Evolutionary conservation across 768 basidiomycete species (phyloP), one percentile per base, ranked within the genome.

Genomic region (Paxillus involutus): DNA sequence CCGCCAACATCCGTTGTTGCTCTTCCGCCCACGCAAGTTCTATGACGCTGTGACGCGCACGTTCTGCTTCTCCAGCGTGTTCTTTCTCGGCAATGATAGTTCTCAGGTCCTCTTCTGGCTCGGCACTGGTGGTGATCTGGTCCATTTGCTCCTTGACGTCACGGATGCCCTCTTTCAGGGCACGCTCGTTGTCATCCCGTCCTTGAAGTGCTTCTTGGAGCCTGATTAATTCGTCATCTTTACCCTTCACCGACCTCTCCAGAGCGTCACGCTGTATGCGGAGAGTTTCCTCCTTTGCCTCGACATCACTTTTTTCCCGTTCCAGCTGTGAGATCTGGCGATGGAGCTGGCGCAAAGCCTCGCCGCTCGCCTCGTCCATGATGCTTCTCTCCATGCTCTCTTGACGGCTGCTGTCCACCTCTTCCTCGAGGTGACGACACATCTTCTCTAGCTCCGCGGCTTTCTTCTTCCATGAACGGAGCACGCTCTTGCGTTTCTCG

Each of bases 351-450:
- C 89, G 78, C 63, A 98, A 74, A 30, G 86, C 91, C 69, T 85
- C 85, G 2, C 87, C 80, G 54, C 88, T 89, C 2, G 89, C 87
- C 59, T 86, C 87, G 62, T 90, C 89, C 78, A 96, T 94, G 39
- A 95, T 72, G 57, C 91, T 89, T 17, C 86, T 75, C 55, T 89
- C 88, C 69, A 92, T 74, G 62, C 86, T 90, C 63, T 91, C 90
- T 60, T 89, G 85, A 39, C 93, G 78, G 41, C 88, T 88, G 7
- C 82, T 77, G 56, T 98, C 95, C 29, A 95, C 89, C 65, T 95
- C 89, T 65, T 95, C 93, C 74, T 96, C 89, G 30, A 88, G 75
- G 52, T 76, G 72, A 14, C 83, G 78, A 49, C 85, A 85, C 55
- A 81, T 75, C 57, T 75, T 79, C 71, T 92, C 89, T 44, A 93